Evolutionary conservation across 495 filamentous ascomycete species (phyloP), one percentile per base, ranked within the genome.

Genomic region (Cercophora newfieldiana): DNA sequence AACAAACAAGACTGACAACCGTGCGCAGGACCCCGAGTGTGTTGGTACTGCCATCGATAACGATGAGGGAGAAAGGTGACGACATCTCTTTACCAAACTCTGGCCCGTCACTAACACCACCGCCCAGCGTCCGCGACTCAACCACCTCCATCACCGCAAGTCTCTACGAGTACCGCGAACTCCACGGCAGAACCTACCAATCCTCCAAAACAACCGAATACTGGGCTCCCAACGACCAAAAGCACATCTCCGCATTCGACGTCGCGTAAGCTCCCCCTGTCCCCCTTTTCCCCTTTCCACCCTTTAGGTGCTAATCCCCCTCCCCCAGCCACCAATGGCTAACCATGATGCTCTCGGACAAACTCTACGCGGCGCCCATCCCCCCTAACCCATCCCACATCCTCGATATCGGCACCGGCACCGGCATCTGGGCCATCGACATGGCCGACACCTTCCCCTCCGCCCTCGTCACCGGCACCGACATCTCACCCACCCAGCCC

Each of bases 381-480:
- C 18, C 19, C n/a, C 31, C 47, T 4, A 48, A 18, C 18, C 57
- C 26, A 24, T 12, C 7, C 29, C 70, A 2, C 71, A 82, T 61
- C 29, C 63, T 60, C 58, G 58, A 60, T 24, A 21, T 60, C 1
- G 58, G 58, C 21, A 60, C 58, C n/a, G 58, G 58, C 33, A 60
- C 58, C 12, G 58, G 58, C 19, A 60, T 60, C 30, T 60, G 81
- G 82, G 80, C 78, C 26, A 66, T 66, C 37, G 85, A 88, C 66
- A 82, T 87, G 64, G 86, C 82, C n/a, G 85, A 89, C 58, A 68
- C 78, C 7, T 82, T 75, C 67, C 86, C 85, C 2, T 33, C 70
- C 25, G 74, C 81, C 7, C 75, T 83, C 37, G 81, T 88, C 12
- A 73, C 84, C 53, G 86, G 86, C 53, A 84, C 83, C 25, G 85